Conservation (phyloP, 345 rosid genomes). For the Gossypium longicalyx region DNA sequence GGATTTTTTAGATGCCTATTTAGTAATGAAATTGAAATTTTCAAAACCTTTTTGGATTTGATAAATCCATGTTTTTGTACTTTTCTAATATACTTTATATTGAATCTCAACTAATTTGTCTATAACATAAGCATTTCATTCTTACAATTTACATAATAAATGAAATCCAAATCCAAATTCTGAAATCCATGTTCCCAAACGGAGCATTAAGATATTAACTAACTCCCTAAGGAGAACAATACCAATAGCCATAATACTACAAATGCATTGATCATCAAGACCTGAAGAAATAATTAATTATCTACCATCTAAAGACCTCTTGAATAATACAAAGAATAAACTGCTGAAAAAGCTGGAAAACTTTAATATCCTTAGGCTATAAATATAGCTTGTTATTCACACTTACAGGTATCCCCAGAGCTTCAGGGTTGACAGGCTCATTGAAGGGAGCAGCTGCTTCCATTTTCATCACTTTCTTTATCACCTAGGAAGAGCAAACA, state of each 20-base stretch:
- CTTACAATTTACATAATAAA: too few species aligned
- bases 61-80: too few species aligned
- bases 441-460: slow-evolving; percentile 96
- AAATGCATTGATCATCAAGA: background rate
- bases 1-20: too few species aligned
- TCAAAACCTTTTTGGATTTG: too few species aligned
- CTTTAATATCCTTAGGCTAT: background rate
- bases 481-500: slow-evolving; percentile 40
- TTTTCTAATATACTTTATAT: too few species aligned
- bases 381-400: background rate
- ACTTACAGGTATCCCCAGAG: slow-evolving; percentile 96
- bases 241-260: background rate
- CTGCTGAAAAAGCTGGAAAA: background rate
- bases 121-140: too few species aligned
- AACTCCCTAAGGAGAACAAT: background rate
- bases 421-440: slow-evolving; percentile 87
- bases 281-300: background rate
- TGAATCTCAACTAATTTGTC: too few species aligned
- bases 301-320: background rate
- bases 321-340: background rate
- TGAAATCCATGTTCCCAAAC: too few species aligned
- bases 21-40: too few species aligned
- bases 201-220: background rate
- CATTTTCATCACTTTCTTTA: slow-evolving; percentile 97
- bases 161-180: too few species aligned